Percentiles rank a stretch among this genome's conserved stretches.
Conservation (phyloP, 306 rosid species). For the Dicorynia guianensis region DNA sequence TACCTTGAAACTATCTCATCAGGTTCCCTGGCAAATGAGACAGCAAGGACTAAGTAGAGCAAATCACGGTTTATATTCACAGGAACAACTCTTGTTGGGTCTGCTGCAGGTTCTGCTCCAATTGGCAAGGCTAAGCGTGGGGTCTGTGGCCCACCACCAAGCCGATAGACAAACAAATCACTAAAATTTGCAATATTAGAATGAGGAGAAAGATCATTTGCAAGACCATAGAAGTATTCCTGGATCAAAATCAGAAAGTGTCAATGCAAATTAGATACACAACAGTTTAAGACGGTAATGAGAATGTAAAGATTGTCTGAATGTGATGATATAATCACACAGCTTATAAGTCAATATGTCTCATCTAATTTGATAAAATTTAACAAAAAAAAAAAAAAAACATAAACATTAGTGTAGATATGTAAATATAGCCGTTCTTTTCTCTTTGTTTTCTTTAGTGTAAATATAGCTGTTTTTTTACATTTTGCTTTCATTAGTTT, state of each 20-base stretch:
- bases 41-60: slow-evolving; percentile 83
- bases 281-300: slow-evolving; percentile 12
- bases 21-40: slow-evolving; percentile 90
- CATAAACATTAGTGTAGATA: background rate
- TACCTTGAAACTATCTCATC: slow-evolving; percentile 95
- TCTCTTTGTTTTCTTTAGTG: background rate
- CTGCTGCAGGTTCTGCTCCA: slow-evolving; percentile 98
- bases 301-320: background rate
- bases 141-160: slow-evolving; percentile 99
- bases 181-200: slow-evolving; percentile 81
- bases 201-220: slow-evolving; percentile 92
- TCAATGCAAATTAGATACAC: slow-evolving; percentile 24
- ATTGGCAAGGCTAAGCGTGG: slow-evolving; percentile 97
- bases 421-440: background rate
- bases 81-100: slow-evolving; percentile 86
- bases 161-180: slow-evolving; percentile 78
- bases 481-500: background rate
- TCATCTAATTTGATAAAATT: background rate
- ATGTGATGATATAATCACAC: background rate
- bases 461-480: background rate
- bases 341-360: background rate
- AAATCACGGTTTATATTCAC: slow-evolving; percentile 81
- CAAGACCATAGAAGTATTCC: slow-evolving; percentile 95
- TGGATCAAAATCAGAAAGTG: slow-evolving; percentile 50
- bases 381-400: background rate